phyloP scores from a whole-genome alignment of 345 rosid genomes.

The Eucalyptus cloeziana region DNA sequence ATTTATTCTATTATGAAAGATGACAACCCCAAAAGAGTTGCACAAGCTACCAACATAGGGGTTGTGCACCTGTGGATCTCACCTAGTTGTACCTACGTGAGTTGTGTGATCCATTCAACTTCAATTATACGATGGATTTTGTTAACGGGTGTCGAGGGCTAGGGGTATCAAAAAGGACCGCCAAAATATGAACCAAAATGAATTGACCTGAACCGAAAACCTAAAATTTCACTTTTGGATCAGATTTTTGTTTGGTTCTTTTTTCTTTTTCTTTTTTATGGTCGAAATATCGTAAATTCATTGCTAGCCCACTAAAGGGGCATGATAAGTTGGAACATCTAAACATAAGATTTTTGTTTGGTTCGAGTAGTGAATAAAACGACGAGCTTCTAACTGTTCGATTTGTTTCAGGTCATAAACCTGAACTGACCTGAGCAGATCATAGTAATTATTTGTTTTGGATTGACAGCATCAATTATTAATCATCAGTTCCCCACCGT shows the following conservation, averaged over 20 bases:
- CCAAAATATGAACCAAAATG: neutral
- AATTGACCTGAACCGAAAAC: neutral
- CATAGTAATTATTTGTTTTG: neutral
- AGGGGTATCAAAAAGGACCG: neutral
- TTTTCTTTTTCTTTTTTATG: no score
- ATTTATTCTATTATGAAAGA: neutral
- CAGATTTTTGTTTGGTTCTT: neutral
- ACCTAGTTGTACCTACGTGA: neutral
- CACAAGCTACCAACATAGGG: neutral
- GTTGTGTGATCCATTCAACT: neutral
- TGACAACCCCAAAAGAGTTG: neutral
- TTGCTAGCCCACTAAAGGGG: no score
- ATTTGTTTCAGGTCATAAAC: neutral
- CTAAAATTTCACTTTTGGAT: rapidly evolving
- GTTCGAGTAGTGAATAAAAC: neutral
- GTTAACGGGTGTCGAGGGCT: neutral
- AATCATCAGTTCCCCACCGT: neutral
- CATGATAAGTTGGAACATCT: no score
- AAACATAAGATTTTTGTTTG: neutral
- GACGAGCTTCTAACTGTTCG: neutral
- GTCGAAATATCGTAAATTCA: no score
- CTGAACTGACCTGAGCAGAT: neutral
- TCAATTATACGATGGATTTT: neutral
- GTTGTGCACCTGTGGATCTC: neutral
- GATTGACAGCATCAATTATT: neutral